Base-by-base conservation (phyloP, 495 filamentous ascomycete species). In the Aspergillus ellipticus region DNA sequence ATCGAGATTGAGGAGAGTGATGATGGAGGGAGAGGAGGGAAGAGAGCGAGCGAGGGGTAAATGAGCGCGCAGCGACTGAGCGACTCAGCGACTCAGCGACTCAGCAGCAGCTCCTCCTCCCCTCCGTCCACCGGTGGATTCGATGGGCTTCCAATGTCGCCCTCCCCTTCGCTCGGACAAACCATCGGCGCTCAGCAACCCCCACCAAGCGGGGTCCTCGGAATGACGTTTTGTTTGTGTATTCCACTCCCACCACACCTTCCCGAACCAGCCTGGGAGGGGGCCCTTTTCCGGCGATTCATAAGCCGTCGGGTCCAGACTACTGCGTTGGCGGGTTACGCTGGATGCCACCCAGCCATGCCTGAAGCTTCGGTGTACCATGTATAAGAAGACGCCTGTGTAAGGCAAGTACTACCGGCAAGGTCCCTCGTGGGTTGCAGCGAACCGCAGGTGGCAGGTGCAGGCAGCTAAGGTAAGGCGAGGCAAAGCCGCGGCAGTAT, bases 191-290 rank as follows among this genome's bases (percentile, higher is more conserved):
- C n/a, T 17, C 24, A 28, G 17, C 47, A 20, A 39, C 15, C 48
- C 48, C 58, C 66, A 70, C 69, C 64, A 61, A 61, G 62, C 57
- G 63, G 69, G 68, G 59, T 53, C 42, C 33, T 55, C 57, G 58
- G 63, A 42, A 66, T 66, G 64, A 66, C 64, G 64, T 63, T 56
- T 43, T 54, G 51, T 51, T 53, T 55, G 42, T 57, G 42, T 56
- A 24, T 48, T 45, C 39, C 39, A 20, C 16, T 13, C 35, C 45
- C 42, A 51, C 16, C 43, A 28, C 4, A 28, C 24, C 24, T 28
- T 28, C 24, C 24, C 24, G 24, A 28, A 28, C 24, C 24, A 28
- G 24, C 24, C 24, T 28, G 24, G 24, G 29, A 37, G 42, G 28
- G 17, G 19, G 11, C 22, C 28, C 39, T 51, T 29, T 26, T 42